phyloP scores from a whole-genome alignment of 345 rosid species.

The Gossypium bickii region DNA sequence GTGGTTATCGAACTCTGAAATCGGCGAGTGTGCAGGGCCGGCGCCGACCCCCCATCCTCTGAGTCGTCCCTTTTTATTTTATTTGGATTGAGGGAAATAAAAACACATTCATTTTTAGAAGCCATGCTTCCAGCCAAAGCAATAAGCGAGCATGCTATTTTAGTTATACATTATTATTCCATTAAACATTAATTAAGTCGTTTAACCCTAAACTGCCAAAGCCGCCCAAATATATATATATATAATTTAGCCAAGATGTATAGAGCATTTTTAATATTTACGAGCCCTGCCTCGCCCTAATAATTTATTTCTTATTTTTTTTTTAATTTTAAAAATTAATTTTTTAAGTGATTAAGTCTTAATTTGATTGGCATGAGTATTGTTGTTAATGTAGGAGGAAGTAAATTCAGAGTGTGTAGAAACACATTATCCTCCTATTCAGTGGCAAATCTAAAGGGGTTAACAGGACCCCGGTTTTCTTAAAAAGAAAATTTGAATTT shows the following conservation, averaged over 20 bases:
- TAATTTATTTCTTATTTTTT: too few species aligned
- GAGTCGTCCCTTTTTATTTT: slow-evolving; percentile 1
- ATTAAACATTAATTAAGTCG: not conserved
- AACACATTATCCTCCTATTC: too few species aligned
- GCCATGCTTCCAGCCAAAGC: slow-evolving; percentile 5
- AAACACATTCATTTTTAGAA: not conserved
- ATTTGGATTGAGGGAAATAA: not conserved
- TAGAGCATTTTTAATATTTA: too few species aligned
- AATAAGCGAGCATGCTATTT: not conserved
- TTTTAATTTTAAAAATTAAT: too few species aligned
- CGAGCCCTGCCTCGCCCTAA: too few species aligned
- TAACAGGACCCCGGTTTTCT: rapidly evolving
- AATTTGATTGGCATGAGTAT: rapidly evolving
- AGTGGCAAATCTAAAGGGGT: too few species aligned
- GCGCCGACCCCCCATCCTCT: slow-evolving; percentile 53
- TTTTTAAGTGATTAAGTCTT: too few species aligned
- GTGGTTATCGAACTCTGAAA: slow-evolving; percentile 21
- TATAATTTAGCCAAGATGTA: not conserved
- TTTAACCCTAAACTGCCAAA: slow-evolving; percentile 2
- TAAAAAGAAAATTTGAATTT: too few species aligned
- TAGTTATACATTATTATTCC: not conserved
- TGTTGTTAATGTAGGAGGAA: rapidly evolving
- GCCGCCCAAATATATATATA: not conserved
- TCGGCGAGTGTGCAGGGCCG: slow-evolving; percentile 44
- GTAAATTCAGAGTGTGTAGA: too few species aligned